Conservation (phyloP, 306 rosid genomes). For the Herpetospermum pedunculosum region DNA sequence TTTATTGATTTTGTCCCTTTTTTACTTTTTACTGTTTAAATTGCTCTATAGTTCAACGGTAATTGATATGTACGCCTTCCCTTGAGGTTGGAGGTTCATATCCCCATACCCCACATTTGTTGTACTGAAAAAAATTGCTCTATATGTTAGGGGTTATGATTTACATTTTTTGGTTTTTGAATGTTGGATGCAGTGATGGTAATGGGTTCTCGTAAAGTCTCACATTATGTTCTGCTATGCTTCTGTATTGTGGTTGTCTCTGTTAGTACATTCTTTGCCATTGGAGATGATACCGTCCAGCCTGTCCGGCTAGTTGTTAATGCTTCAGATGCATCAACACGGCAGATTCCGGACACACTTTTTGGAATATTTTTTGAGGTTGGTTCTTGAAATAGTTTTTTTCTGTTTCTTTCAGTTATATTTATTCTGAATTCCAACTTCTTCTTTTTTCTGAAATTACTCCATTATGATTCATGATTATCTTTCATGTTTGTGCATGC, state of each 20-base stretch:
- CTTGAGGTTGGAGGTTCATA: too few relatives aligned
- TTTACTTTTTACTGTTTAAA: slow-evolving; percentile 2
- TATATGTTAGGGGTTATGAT: slow-evolving; percentile 3
- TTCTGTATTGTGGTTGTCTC: slow-evolving; percentile 24
- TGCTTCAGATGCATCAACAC: slow-evolving; percentile 52
- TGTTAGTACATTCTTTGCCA: slow-evolving; percentile 27
- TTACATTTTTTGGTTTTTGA: slow-evolving; percentile 19
- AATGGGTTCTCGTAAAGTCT: slow-evolving; percentile 41
- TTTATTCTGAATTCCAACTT: background rate
- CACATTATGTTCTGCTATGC: slow-evolving; percentile 29
- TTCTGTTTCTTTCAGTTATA: background rate
- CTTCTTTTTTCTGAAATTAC: background rate
- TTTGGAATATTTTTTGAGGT: slow-evolving; percentile 92
- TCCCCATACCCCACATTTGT: too few relatives aligned
- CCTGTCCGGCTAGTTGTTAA: slow-evolving; percentile 33
- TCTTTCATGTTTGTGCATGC: background rate
- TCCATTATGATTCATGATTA: background rate
- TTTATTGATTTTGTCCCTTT: background rate
- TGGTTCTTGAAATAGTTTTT: background rate
- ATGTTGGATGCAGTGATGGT: slow-evolving; percentile 35
- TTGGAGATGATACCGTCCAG: slow-evolving; percentile 24
- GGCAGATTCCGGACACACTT: slow-evolving; percentile 44
- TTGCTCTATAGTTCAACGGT: slow-evolving; percentile 3
- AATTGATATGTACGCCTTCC: too few relatives aligned
- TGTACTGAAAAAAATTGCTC: too few relatives aligned